phyloP scores from a whole-genome alignment of 139 green algal species.

The Coccomyxa sp. region DNA sequence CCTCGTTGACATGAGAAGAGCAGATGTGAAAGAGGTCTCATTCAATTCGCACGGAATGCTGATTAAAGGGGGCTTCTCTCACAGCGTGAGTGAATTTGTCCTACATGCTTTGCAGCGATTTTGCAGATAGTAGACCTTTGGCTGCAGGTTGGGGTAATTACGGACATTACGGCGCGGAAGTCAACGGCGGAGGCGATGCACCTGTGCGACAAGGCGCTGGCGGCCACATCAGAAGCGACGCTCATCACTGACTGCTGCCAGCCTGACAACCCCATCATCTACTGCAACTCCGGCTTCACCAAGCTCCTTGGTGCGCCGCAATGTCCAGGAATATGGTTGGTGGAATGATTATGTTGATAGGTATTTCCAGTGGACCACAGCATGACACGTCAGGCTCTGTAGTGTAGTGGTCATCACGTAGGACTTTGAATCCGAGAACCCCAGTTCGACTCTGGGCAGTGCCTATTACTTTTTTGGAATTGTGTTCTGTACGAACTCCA shows the following conservation, averaged over 20 bases:
- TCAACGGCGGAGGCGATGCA: constrained; percentile 8
- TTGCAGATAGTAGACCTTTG: background rate
- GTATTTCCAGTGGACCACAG: too few relatives aligned
- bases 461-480: too few relatives aligned
- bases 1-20: background rate
- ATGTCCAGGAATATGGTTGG: background rate
- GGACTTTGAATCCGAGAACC: too few relatives aligned
- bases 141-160: background rate
- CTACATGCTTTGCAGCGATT: background rate
- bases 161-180: background rate
- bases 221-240: constrained; percentile 15
- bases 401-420: too few relatives aligned
- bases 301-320: constrained; percentile 4
- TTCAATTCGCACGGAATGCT: background rate
- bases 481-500: too few relatives aligned
- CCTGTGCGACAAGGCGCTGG: constrained; percentile 32
- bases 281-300: constrained; percentile 11
- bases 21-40: background rate
- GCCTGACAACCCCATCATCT: constrained; percentile 12
- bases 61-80: background rate
- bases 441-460: too few relatives aligned
- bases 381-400: too few relatives aligned
- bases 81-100: background rate
- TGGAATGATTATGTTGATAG: too few relatives aligned
- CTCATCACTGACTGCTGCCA: constrained; percentile 19